These are phyloP conservation scores for Pythium brassicae DNA, from an alignment of 352 stramenopile genomes.

Conservation along the genomic window DNA sequence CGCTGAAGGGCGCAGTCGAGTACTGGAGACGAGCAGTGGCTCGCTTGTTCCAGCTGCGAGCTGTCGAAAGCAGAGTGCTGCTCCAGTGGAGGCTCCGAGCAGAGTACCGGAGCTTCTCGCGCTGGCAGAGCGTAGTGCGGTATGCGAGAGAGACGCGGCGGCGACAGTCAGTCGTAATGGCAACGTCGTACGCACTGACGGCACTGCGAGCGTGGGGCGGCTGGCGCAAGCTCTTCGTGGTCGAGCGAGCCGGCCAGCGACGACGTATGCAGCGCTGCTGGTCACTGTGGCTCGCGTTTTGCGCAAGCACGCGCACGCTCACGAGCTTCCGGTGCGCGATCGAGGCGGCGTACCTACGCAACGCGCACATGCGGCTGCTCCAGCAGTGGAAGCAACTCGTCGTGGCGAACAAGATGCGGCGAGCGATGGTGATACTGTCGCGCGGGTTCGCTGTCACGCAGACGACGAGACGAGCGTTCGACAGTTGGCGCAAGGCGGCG, in stretches of 20 bases:
- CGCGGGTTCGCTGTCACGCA: slow-evolving; percentile 18
- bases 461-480: slow-evolving; percentile 15
- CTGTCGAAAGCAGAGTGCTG: slow-evolving; percentile 21
- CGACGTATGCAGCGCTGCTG: slow-evolving; percentile 22
- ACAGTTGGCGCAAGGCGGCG: slow-evolving; percentile 18
- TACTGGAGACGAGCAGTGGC: slow-evolving; percentile 11
- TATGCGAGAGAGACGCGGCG: not conserved
- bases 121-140: slow-evolving; percentile 11
- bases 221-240: slow-evolving; percentile 37
- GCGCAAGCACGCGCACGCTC: slow-evolving; percentile 10
- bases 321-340: slow-evolving; percentile 21
- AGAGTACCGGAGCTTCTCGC: slow-evolving; percentile 29
- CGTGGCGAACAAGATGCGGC: slow-evolving; percentile 22
- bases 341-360: slow-evolving; percentile 13
- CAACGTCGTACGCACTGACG: not conserved
- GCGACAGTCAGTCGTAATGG: slow-evolving; percentile 1
- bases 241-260: slow-evolving; percentile 15
- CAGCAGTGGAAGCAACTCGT: slow-evolving; percentile 27
- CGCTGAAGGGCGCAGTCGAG: slow-evolving; percentile 7
- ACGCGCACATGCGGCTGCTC: slow-evolving; percentile 15
- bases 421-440: slow-evolving; percentile 25
- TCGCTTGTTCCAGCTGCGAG: not conserved
- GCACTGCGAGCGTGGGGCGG: slow-evolving; percentile 24
- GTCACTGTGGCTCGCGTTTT: slow-evolving; percentile 17
- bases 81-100: slow-evolving; percentile 35